Evolutionary conservation across 169 alveolate genomes (phyloP), one percentile per base, ranked within the genome.

Genomic region (Toxoplasma gondii): DNA sequence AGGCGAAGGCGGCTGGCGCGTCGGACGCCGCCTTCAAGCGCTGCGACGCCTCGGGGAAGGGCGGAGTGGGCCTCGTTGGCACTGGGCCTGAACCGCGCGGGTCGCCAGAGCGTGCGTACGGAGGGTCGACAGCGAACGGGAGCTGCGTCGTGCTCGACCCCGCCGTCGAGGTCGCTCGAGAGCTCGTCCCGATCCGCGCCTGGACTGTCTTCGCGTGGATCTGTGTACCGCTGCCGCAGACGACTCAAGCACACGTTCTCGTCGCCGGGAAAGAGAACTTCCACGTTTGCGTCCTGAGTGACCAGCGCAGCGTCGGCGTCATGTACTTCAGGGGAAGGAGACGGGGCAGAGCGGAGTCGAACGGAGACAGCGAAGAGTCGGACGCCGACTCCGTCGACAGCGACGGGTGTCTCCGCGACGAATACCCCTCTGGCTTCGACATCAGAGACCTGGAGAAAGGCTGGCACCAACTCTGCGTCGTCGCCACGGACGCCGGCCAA

Each of bases 381-480:
- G 84, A 74, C 39, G 43, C 2, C 49, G 43, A 2, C 45, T 31
- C 84, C 31, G 84, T n/a, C 10, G 84, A 74, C 84, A 36, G 84
- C 84, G 84, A 74, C 84, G 84, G 84, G 27, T 74, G 84, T 31
- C 49, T 31, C 9, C 39, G 84, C 9, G 84, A 74, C 2, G 91
- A 84, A 31, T 84, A 84, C 43, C 91, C 91, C 43, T 84, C 91
- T 0, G 91, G 91, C 10, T n/a, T 45, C 19, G 91, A 84, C 24
- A 84, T 84, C 41, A 4, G 43, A 19, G 91, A 53, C 27, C 74
- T 84, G 31, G 44, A 16, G 9, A 17, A 34, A 19, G 91, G 91
- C 38, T 84, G 91, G 91, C 91, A 84, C 36, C 41, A 12, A 2
- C 91, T 84, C 43, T 31, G 80, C 44, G 91, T 84, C 69, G 91